Conservation (phyloP, 1,284 basidiomycete genomes). For the Marasmius tenuissimus region DNA sequence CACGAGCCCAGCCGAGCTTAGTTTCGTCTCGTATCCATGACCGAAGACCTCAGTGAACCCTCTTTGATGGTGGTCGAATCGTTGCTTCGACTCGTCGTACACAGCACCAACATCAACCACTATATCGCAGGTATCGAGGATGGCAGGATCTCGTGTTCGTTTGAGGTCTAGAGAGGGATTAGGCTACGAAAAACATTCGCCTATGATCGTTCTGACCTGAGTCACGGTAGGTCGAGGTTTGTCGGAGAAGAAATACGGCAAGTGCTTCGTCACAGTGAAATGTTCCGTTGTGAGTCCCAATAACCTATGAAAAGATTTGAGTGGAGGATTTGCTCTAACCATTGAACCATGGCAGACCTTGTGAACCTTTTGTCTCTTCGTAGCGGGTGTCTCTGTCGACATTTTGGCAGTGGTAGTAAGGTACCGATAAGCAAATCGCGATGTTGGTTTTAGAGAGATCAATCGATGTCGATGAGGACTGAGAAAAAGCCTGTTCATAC, state of each 20-base stretch:
- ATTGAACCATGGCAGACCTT: constrained; percentile 34
- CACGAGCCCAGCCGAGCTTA: constrained; percentile 91
- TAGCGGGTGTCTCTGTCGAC: constrained; percentile 21
- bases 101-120: constrained; percentile 98
- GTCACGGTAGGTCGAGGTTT: constrained; percentile 74
- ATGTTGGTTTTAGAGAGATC: neutral
- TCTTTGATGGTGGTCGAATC: constrained; percentile 97
- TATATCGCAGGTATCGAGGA: constrained; percentile 86
- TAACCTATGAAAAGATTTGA: constrained; percentile 44
- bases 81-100: constrained; percentile 77
- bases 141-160: constrained; percentile 78
- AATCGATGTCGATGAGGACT: neutral
- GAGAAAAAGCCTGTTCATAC: constrained; percentile 1
- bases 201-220: constrained; percentile 51
- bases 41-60: constrained; percentile 93
- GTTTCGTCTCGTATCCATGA: constrained; percentile 81
- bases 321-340: neutral
- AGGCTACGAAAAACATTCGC: neutral
- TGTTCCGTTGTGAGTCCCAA: constrained; percentile 93
- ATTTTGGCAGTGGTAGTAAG: neutral
- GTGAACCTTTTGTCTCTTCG: constrained; percentile 52
- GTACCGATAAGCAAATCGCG: neutral
- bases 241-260: constrained; percentile 87
- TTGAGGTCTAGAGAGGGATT: constrained; percentile 56
- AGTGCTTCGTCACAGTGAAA: constrained; percentile 98